Percentiles rank a stretch among this genome's conserved stretches.
phyloP scores from a whole-genome alignment of 2,329 filamentous ascomycete species.

The Akanthomyces dipterigenus region DNA sequence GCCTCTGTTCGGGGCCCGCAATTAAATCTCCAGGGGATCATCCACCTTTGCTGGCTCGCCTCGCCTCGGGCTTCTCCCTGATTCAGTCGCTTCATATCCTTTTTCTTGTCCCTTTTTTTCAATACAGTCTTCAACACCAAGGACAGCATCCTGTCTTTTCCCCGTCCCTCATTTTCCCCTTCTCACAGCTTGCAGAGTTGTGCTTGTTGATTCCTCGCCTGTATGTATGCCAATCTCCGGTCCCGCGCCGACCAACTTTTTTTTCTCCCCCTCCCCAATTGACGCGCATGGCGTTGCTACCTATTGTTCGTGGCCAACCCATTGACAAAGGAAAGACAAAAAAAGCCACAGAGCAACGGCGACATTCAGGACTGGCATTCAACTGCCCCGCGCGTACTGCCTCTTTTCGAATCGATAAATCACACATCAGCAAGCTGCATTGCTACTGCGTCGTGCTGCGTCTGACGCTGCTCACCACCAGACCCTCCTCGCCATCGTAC shows the following conservation, averaged over 20 bases:
- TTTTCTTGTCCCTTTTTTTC: not conserved
- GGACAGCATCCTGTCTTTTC: not conserved
- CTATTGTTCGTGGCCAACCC: not conserved
- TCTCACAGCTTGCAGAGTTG: not conserved
- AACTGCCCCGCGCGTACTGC: not conserved
- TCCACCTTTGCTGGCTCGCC: not conserved
- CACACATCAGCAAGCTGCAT: not conserved
- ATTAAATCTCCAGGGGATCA: conserved; percentile 12
- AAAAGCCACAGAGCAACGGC: not conserved
- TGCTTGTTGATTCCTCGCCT: not conserved
- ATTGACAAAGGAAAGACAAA: not conserved
- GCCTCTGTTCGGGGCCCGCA: not conserved
- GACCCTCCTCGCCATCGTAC: not conserved
- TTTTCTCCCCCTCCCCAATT: not conserved
- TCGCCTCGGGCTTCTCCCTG: not conserved
- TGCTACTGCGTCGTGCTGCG: not conserved
- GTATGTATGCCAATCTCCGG: not conserved
- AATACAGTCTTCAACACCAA: conserved; percentile 6
- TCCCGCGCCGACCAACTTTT: not conserved
- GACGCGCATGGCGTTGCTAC: not conserved
- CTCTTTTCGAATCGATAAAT: not conserved
- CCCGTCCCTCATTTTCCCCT: not conserved
- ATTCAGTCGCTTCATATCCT: not conserved
- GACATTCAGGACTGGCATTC: not conserved
- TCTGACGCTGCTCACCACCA: conserved; percentile 2